Evolutionary conservation across 202 grass and related monocot genomes (phyloP), one percentile per base, ranked within the genome.

Genomic region (Hordeum pubiflorum): DNA sequence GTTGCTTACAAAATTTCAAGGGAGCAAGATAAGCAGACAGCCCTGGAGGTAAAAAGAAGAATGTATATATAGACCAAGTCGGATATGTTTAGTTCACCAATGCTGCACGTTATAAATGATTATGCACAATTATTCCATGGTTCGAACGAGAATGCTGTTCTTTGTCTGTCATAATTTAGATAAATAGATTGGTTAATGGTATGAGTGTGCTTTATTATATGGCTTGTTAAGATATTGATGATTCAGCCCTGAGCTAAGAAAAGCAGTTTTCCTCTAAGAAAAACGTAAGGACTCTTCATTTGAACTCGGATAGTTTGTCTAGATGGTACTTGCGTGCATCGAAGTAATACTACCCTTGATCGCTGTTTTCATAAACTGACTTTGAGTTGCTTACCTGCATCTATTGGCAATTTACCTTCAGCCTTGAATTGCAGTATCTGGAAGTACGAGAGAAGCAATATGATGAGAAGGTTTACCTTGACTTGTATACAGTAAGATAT

Each of bases 381-480:
- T 59, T 59, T 82, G 11, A 69, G 48, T 84, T 69, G 43, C 4
- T 72, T 92, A 18, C 37, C 9, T 84, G 9, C 78, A 64, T 92
- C 9, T 81, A 33, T 63, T 84, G 61, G 21, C 10, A n/a, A 86
- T 80, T 86, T 71, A 86, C 80, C 80, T 76, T 83, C 62, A 75
- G 20, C 64, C 65, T 91, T 86, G 3, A 75, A 83, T 86, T 95
- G 79, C 83, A 95, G 96, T 69, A 93, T 69, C 84, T 98, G 7
- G 90, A 98, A 90, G 80, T 95, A 80, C 87, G 96, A 63, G 96
- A 98, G 80, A 98, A 95, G 81, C 90, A 98, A 50, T 98, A 98
- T 59, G 96, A 98, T 75, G 88, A 85, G 75, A 95, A 94, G 79
- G 75, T 98, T 85, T 89, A 93, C 67, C 44, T 95, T 79, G 85